These are phyloP conservation scores for Globisporangium orthogonon DNA, from an alignment of 352 stramenopile species.

Conservation along the genomic window DNA sequence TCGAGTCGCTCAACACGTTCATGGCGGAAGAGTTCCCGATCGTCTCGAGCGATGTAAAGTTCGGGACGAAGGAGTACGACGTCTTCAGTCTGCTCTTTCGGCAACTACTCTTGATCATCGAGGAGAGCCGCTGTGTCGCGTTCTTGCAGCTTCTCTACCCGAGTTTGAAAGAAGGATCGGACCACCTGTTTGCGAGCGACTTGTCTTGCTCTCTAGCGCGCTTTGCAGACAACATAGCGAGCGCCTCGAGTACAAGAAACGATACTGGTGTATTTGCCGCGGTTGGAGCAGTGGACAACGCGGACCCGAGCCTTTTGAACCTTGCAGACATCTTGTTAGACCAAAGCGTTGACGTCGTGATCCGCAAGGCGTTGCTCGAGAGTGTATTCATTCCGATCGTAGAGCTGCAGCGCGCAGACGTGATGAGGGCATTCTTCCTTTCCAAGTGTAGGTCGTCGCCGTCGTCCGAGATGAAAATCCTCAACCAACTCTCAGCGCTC, in stretches of 20 bases:
- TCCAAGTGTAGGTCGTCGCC: constrained; percentile 10
- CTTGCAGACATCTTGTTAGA: constrained; percentile 40
- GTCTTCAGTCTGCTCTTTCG: constrained; percentile 48
- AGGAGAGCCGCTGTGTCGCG: constrained; percentile 34
- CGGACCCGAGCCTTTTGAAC: constrained; percentile 15
- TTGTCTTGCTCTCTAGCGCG: constrained; percentile 39
- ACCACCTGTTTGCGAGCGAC: constrained; percentile 46
- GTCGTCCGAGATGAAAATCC: constrained; percentile 24
- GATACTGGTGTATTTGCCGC: neutral
- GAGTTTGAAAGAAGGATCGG: constrained; percentile 52
- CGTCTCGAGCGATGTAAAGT: constrained; percentile 55
- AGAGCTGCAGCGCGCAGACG: constrained; percentile 27
- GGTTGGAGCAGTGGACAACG: constrained; percentile 2
- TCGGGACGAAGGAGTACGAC: constrained; percentile 59
- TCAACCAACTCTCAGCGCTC: constrained; percentile 46
- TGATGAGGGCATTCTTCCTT: constrained; percentile 41
- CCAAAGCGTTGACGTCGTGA: constrained; percentile 20
- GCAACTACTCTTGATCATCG: constrained; percentile 46
- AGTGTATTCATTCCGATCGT: constrained; percentile 45
- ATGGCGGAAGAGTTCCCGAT: constrained; percentile 75
- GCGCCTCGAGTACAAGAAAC: neutral
- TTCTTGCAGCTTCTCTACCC: constrained; percentile 51
- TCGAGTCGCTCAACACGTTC: constrained; percentile 38
- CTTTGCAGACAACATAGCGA: constrained; percentile 22
- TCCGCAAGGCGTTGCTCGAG: constrained; percentile 41